A percentile compares a stretch with the other conserved stretches of the same genome.
These are phyloP conservation scores for Flaveria sonorensis DNA, from an alignment of 129 eudicot species.

Conservation along the genomic window DNA sequence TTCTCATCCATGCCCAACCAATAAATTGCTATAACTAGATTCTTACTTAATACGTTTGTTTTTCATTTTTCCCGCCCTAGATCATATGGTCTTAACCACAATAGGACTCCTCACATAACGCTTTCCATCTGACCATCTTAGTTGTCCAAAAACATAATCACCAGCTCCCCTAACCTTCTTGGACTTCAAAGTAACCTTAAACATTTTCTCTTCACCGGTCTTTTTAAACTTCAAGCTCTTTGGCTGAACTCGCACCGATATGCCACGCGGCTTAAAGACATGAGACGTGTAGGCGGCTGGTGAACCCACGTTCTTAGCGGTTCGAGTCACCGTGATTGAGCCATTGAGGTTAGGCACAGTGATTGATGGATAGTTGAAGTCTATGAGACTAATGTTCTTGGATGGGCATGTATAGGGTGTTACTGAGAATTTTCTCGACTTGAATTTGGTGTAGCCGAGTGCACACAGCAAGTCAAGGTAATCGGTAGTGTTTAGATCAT, in stretches of 20 bases:
- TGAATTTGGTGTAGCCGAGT: slow-evolving; percentile 47
- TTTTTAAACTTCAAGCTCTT: slow-evolving; percentile 40
- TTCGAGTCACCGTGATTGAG: slow-evolving; percentile 53
- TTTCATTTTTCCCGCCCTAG: not conserved
- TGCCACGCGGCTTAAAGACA: slow-evolving; percentile 48
- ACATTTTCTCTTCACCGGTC: slow-evolving; percentile 58
- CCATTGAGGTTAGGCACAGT: slow-evolving; percentile 59
- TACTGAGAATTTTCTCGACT: slow-evolving; percentile 34
- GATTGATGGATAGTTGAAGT: slow-evolving; percentile 71
- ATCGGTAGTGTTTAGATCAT: slow-evolving; percentile 43
- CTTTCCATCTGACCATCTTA: slow-evolving; percentile 69
- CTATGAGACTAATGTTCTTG: slow-evolving; percentile 31
- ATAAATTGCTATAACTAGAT: too few relatives aligned
- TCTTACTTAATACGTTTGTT: too few relatives aligned
- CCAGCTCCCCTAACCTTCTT: slow-evolving; percentile 6
- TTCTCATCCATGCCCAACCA: not conserved
- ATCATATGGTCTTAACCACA: slow-evolving; percentile 48
- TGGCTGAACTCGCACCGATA: slow-evolving; percentile 40
- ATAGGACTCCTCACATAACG: slow-evolving; percentile 78
- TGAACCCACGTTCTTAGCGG: slow-evolving; percentile 62
- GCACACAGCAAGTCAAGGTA: slow-evolving; percentile 63
- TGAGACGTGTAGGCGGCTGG: slow-evolving; percentile 50
- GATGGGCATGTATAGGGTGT: slow-evolving; percentile 43
- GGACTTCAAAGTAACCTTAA: slow-evolving; percentile 44
- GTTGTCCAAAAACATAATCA: slow-evolving; percentile 64